These are phyloP conservation scores for Chalciporus piperatoides DNA, from an alignment of 1,284 basidiomycete species.

Conservation along the genomic window DNA sequence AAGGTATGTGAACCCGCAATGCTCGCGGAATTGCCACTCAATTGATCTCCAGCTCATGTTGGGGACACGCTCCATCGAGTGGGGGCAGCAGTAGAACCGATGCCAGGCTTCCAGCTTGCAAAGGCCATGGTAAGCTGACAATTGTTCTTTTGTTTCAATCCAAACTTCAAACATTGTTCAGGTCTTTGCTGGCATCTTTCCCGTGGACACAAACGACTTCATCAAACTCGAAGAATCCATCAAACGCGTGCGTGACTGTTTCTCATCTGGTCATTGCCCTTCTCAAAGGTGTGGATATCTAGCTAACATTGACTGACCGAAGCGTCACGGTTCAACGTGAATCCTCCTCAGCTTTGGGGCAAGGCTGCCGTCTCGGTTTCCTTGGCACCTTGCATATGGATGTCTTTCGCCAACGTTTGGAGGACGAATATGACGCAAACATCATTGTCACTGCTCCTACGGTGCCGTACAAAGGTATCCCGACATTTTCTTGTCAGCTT, in stretches of 20 bases:
- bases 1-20: slow-evolving; percentile 52
- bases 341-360: slow-evolving; percentile 90
- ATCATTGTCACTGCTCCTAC: slow-evolving; percentile 92
- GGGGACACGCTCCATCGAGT: slow-evolving; percentile 90
- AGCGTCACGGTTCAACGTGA: slow-evolving; percentile 92
- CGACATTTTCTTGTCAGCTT: background rate
- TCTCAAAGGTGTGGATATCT: slow-evolving; percentile 19
- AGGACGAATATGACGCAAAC: slow-evolving; percentile 93
- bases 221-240: slow-evolving; percentile 95
- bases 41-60: slow-evolving; percentile 63
- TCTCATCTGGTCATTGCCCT: slow-evolving; percentile 2
- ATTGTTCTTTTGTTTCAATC: background rate
- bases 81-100: slow-evolving; percentile 74
- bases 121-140: slow-evolving; percentile 79
- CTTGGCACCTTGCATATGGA: slow-evolving; percentile 97
- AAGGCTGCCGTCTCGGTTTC: slow-evolving; percentile 94
- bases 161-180: slow-evolving; percentile 30
- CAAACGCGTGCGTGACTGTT: slow-evolving; percentile 59
- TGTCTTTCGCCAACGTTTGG: slow-evolving; percentile 91
- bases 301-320: slow-evolving; percentile 85
- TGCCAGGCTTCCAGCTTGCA: slow-evolving; percentile 90
- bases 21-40: slow-evolving; percentile 9
- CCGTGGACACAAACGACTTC: slow-evolving; percentile 89
- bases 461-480: slow-evolving; percentile 84
- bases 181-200: slow-evolving; percentile 97